Conservation (phyloP, 768 basidiomycete genomes). For the Lyophyllum shimeji region DNA sequence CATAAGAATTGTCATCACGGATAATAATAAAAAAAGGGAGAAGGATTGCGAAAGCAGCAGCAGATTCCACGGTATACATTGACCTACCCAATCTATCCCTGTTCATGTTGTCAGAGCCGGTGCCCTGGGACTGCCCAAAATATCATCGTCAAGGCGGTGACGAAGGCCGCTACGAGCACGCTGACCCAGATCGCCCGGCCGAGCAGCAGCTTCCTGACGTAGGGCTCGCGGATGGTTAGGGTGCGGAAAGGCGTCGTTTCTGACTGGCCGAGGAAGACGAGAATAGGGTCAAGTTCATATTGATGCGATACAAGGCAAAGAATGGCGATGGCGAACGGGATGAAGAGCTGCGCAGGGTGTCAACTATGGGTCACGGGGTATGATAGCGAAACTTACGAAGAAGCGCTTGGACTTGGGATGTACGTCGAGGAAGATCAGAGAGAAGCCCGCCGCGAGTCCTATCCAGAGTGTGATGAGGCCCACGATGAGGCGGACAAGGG, state of each 20-base stretch:
- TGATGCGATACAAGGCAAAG: conserved; percentile 94
- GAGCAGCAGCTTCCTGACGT: conserved; percentile 86
- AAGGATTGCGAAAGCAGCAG: conserved; percentile 11
- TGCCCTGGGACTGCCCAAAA: conserved; percentile 98
- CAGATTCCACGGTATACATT: conserved; percentile 13
- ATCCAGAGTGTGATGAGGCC: conserved; percentile 92
- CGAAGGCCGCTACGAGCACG: conserved; percentile 72
- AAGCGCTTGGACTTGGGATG: conserved; percentile 90
- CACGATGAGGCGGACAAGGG: conserved; percentile 79
- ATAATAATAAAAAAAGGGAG: conserved; percentile 1
- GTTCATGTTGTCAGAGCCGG: conserved; percentile 53
- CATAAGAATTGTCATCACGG: conserved; percentile 14
- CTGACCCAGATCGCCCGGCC: conserved; percentile 93
- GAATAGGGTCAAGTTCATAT: conserved; percentile 95
- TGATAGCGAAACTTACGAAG: conserved; percentile 68
- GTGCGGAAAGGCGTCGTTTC: conserved; percentile 98
- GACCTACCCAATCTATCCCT: background rate
- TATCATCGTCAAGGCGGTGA: conserved; percentile 80
- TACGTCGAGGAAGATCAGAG: conserved; percentile 91
- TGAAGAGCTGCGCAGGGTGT: conserved; percentile 67
- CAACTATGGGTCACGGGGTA: conserved; percentile 1
- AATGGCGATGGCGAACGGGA: conserved; percentile 88
- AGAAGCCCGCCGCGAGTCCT: conserved; percentile 88
- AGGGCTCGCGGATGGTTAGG: conserved; percentile 88
- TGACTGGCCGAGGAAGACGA: conserved; percentile 90